A percentile compares a stretch with the other conserved stretches of the same genome.
Conservation (phyloP, 116 monocot genomes). For the Trichopus zeylanicus region DNA sequence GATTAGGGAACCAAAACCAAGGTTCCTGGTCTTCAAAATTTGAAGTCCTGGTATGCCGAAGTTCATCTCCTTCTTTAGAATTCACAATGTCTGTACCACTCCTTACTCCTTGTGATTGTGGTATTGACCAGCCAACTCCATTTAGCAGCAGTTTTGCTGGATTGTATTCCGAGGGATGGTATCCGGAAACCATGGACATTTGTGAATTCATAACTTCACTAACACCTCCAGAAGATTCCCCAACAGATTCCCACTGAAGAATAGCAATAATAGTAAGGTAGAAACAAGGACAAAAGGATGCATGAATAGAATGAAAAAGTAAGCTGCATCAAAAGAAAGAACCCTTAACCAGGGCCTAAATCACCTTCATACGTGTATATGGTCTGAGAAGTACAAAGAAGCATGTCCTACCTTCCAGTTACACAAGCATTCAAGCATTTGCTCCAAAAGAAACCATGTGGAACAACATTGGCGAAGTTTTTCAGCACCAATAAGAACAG, state of each 20-base stretch:
- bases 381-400: neutral
- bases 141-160: conserved; percentile 72
- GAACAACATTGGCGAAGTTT: conserved; percentile 78
- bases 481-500: conserved; percentile 79
- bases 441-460: conserved; percentile 91
- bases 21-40: conserved; percentile 37
- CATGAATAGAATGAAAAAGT: too few relatives aligned
- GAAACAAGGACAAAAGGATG: too few relatives aligned
- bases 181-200: conserved; percentile 19
- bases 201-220: conserved; percentile 23
- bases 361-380: neutral
- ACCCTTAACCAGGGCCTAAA: too few relatives aligned
- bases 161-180: conserved; percentile 39
- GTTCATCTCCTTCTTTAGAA: conserved; percentile 32
- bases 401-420: conserved; percentile 64
- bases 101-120: conserved; percentile 64
- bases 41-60: conserved; percentile 17
- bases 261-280: too few relatives aligned
- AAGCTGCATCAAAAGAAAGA: too few relatives aligned
- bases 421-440: conserved; percentile 62
- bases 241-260: conserved; percentile 60
- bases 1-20: conserved; percentile 89
- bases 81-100: conserved; percentile 17
- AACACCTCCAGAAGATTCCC: conserved; percentile 33
- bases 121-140: conserved; percentile 88